Base-by-base conservation (phyloP, 2,329 filamentous ascomycete species). In the Aspergillus pseudoviridinutans region DNA sequence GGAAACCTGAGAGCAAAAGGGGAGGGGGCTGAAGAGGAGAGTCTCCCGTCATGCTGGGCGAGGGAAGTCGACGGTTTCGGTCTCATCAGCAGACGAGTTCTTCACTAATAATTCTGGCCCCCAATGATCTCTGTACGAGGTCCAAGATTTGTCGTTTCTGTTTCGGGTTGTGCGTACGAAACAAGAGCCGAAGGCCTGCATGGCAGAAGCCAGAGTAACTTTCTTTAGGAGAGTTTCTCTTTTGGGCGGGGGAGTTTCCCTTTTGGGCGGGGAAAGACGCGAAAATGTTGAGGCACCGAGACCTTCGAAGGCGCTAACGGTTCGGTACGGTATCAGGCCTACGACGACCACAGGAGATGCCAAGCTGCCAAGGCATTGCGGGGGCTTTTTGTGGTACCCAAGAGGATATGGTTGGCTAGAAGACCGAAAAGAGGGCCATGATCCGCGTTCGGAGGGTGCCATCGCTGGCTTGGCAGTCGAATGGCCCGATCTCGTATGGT, bases 331-430 rank as follows among this genome's bases (percentile, higher is more conserved):
- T 25, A 17, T 41, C 10, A 17, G 42, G 38, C n/a, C 58, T 53
- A 60, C 58, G 46, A 50, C 58, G 55, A 51, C 59, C 35, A 53
- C 51, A 61, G 50, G 8, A 42, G 6, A 41, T 35, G 61, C 64
- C 64, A 66, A 66, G 64, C 25, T 49, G 64, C 64, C 64, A 66
- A 64, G 63, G 2, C 27, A 14, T 50, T 63, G 55, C 58, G 60
- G 63, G 61, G 62, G 59, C 58, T 60, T 58, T 28, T 22, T 28
- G 49, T 35, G 25, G 41, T 9, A 5, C 6, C 17, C 1, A 12
- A 29, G n/a, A 1, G 4, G 1, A 14, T 12, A 3, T 58, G 9
- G 63, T 64, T 64, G 60, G 62, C 14, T 53, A 10, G 28, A 22
- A 22, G 10, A 12, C 32, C 27, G 20, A 46, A 57, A 49, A 46